A percentile compares a stretch with the other conserved stretches of the same genome.
phyloP scores from a whole-genome alignment of 106 monocot species.

The Dendrobium nobile region DNA sequence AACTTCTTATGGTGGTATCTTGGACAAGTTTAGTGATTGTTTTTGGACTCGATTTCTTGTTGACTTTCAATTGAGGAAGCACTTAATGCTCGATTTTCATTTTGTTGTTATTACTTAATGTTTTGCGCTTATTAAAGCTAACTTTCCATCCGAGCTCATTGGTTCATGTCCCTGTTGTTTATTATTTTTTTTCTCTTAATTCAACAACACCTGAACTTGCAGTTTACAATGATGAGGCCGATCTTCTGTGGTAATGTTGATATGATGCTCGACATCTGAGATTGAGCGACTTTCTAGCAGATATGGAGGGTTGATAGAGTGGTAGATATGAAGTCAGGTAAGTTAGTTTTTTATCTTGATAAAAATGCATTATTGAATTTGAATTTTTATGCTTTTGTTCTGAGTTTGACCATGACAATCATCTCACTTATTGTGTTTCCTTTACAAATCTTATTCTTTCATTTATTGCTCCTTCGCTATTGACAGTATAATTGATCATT shows the following conservation, averaged over 20 bases:
- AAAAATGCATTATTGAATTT: background rate
- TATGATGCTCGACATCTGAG: slow-evolving; percentile 89
- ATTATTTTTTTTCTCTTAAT: background rate
- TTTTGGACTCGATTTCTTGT: background rate
- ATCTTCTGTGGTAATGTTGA: slow-evolving; percentile 94
- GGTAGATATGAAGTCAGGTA: slow-evolving; percentile 95
- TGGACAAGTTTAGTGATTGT: background rate
- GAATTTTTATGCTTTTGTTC: background rate
- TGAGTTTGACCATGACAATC: no score
- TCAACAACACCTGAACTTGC: background rate
- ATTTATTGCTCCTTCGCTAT: no score
- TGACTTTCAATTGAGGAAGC: background rate
- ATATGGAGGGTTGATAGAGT: slow-evolving; percentile 89
- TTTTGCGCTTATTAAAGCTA: background rate
- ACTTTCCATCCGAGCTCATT: background rate
- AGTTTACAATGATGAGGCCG: slow-evolving; percentile 55
- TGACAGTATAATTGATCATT: no score
- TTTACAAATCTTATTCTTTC: no score
- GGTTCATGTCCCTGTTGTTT: background rate
- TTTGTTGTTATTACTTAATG: background rate
- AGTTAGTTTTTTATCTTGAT: background rate
- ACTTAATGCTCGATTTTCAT: background rate
- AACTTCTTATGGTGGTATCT: background rate
- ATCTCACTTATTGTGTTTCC: no score
- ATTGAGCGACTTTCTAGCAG: slow-evolving; percentile 73